Evolutionary conservation across 2,329 filamentous ascomycete genomes (phyloP).

Genomic region (Cryphonectria radicalis): DNA sequence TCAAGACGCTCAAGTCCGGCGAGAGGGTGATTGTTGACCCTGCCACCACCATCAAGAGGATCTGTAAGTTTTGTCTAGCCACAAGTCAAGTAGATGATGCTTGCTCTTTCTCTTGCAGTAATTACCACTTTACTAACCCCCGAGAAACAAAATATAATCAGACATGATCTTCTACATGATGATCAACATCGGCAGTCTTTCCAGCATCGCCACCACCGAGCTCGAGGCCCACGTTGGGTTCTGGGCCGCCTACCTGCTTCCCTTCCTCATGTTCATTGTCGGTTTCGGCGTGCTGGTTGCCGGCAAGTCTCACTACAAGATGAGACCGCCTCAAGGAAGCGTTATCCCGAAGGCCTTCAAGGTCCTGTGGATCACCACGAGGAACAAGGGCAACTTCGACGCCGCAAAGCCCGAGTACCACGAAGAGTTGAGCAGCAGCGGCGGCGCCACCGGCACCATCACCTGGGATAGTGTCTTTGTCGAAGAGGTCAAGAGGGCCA

Average conservation of each 20-base stretch:
- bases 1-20: conserved; percentile 53
- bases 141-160: conserved; percentile 12
- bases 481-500: conserved; percentile 69
- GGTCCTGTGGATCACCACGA: conserved; percentile 72
- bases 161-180: conserved; percentile 67
- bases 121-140: neutral
- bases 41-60: conserved; percentile 52
- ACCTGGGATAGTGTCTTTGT: conserved; percentile 73
- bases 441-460: conserved; percentile 56
- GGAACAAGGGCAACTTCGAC: conserved; percentile 67
- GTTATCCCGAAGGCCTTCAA: conserved; percentile 69
- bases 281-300: conserved; percentile 57
- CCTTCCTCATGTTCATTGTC: conserved; percentile 65
- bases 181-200: conserved; percentile 75
- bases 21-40: conserved; percentile 70
- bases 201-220: conserved; percentile 67
- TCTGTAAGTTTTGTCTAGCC: conserved; percentile 11
- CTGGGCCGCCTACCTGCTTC: conserved; percentile 66
- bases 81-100: neutral
- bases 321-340: conserved; percentile 63
- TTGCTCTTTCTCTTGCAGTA: no score
- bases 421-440: conserved; percentile 69
- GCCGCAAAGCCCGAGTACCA: conserved; percentile 71
- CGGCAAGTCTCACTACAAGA: conserved; percentile 52
- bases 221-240: conserved; percentile 71